A percentile compares a stretch with the other conserved stretches of the same genome.
Evolutionary conservation across 2,329 filamentous ascomycete species (phyloP).

Genomic region (Monilinia aucupariae): DNA sequence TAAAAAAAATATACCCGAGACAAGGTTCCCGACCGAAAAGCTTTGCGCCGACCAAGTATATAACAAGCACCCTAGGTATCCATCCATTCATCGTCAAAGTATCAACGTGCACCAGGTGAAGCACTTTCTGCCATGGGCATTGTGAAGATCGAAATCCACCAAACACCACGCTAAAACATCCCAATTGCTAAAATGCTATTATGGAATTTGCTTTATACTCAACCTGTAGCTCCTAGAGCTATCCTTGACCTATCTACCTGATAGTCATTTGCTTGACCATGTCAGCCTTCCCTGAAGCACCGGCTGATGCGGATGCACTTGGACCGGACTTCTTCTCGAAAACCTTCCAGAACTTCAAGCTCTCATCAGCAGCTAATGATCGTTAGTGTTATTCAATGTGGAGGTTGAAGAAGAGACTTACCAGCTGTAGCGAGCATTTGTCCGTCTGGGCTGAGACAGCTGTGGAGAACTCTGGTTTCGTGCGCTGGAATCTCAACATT

Average conservation of each 20-base stretch:
- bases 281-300: conserved; percentile 70
- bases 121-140: conserved; percentile 47
- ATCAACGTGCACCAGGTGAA: conserved; percentile 37
- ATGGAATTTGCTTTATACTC: conserved; percentile 35
- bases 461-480: conserved; percentile 93
- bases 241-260: conserved; percentile 49
- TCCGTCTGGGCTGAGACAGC: conserved; percentile 91
- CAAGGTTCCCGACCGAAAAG: conserved; percentile 16
- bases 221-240: conserved; percentile 30
- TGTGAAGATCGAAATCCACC: conserved; percentile 38
- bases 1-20: conserved; percentile 4
- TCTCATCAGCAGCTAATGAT: conserved; percentile 76
- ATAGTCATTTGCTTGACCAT: conserved; percentile 96
- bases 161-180: conserved; percentile 49
- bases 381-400: conserved; percentile 31
- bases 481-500: conserved; percentile 97
- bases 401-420: conserved; percentile 39
- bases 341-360: conserved; percentile 99
- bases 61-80: conserved; percentile 13
- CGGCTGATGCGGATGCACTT: conserved; percentile 58
- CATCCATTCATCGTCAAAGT: conserved; percentile 32
- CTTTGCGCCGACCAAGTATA: background rate
- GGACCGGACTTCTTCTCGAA: conserved; percentile 95
- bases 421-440: conserved; percentile 95
- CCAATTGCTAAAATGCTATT: conserved; percentile 42